phyloP scores from a whole-genome alignment of 148 eudicot genomes.

The Limonium bicolor region DNA sequence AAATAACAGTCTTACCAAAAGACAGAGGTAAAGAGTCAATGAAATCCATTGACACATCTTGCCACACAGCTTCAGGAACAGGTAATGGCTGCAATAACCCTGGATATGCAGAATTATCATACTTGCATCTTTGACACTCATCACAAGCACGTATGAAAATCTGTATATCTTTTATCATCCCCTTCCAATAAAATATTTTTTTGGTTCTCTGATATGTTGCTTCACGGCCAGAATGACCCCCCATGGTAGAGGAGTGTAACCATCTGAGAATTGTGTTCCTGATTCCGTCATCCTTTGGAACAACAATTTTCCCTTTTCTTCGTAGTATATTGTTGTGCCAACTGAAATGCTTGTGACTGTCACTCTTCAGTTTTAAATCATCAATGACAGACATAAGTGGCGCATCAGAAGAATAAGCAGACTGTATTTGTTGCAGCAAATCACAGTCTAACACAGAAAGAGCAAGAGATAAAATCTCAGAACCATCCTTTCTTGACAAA shows the following conservation, averaged over 20 bases:
- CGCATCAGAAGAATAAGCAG: too few species aligned
- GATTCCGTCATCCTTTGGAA: background rate
- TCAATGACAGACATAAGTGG: too few species aligned
- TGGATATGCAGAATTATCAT: background rate
- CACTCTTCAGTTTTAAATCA: too few species aligned
- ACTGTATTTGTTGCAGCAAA: too few species aligned
- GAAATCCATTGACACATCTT: background rate
- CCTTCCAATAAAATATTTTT: background rate
- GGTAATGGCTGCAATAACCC: background rate
- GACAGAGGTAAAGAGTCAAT: background rate
- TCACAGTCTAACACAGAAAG: too few species aligned
- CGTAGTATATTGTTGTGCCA: background rate
- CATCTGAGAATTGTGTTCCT: background rate
- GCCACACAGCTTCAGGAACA: background rate
- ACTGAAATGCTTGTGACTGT: background rate
- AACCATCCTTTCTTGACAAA: too few species aligned
- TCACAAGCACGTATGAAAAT: background rate
- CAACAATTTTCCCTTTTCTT: background rate
- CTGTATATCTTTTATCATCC: background rate
- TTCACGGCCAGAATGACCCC: background rate
- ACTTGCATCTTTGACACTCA: background rate
- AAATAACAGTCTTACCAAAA: background rate
- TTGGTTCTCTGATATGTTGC: background rate
- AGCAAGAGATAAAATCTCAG: too few species aligned
- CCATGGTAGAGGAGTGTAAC: background rate